These are phyloP conservation scores for Metschnikowia rubicola DNA, from an alignment of 805 yeast genomes.

Conservation along the genomic window DNA sequence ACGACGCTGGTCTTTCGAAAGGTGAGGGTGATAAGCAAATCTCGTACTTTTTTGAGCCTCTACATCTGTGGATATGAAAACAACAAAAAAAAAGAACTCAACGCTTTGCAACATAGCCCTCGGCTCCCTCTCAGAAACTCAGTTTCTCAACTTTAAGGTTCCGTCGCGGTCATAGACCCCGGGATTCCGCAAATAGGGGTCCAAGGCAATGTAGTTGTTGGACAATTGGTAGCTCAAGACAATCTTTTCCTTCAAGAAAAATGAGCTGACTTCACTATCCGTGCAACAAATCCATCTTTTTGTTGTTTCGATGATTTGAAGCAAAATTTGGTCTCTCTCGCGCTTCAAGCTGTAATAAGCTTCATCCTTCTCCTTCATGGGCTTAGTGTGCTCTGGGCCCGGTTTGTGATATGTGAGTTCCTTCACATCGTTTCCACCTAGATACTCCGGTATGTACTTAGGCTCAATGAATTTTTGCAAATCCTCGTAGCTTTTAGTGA, in stretches of 20 bases:
- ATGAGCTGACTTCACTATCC: conserved; percentile 45
- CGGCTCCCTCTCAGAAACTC: background rate
- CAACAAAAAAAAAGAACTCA: too few species aligned
- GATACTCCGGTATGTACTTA: conserved; percentile 58
- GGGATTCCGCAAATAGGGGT: conserved; percentile 79
- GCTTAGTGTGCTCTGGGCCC: conserved; percentile 47
- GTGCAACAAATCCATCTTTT: conserved; percentile 73
- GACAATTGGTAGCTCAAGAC: conserved; percentile 50
- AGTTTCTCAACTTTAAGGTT: conserved; percentile 26
- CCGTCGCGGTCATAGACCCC: conserved; percentile 78
- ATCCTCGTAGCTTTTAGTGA: conserved; percentile 71
- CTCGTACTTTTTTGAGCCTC: too few species aligned
- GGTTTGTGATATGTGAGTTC: conserved; percentile 64
- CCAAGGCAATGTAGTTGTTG: conserved; percentile 63
- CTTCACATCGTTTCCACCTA: conserved; percentile 70
- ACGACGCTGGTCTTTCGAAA: too few species aligned
- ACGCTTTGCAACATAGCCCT: too few species aligned
- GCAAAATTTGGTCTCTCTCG: conserved; percentile 54
- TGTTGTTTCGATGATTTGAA: conserved; percentile 61
- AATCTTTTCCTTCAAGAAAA: conserved; percentile 52
- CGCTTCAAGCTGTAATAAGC: conserved; percentile 38
- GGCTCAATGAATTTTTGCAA: conserved; percentile 58
- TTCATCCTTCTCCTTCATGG: conserved; percentile 32
- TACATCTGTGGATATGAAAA: too few species aligned
- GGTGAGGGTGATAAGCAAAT: too few species aligned